phyloP scores from a whole-genome alignment of 306 rosid species.

The Rosa chinensis region DNA sequence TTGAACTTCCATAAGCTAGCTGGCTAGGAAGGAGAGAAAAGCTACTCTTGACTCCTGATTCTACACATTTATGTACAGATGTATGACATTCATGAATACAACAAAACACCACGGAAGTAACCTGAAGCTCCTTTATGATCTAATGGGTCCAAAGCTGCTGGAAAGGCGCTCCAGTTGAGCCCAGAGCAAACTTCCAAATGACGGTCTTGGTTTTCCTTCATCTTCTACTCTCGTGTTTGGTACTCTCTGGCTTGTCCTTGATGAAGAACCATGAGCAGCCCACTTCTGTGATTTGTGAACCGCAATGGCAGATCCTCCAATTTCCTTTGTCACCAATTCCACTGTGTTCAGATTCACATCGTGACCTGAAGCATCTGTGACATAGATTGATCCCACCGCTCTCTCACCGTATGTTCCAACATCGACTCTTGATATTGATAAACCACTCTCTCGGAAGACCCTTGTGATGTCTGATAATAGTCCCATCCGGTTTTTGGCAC shows the following conservation, averaged over 20 bases:
- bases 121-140: constrained; percentile 27
- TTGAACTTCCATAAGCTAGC: not conserved
- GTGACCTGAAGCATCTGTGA: constrained; percentile 55
- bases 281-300: constrained; percentile 49
- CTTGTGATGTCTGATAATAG: constrained; percentile 60
- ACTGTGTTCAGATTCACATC: constrained; percentile 48
- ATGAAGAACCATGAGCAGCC: constrained; percentile 23
- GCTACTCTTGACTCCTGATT: not conserved
- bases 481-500: constrained; percentile 59
- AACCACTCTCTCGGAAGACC: constrained; percentile 65
- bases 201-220: constrained; percentile 41
- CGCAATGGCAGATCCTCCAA: constrained; percentile 54
- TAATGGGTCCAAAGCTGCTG: constrained; percentile 44
- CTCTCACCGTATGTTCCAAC: constrained; percentile 45
- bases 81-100: not conserved
- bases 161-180: constrained; percentile 74
- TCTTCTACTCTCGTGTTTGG: constrained; percentile 16
- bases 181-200: constrained; percentile 74
- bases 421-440: constrained; percentile 63
- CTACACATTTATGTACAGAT: constrained; percentile 14
- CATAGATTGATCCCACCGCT: constrained; percentile 71
- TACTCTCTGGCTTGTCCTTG: not conserved
- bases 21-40: not conserved
- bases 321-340: constrained; percentile 52
- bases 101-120: not conserved